A percentile compares a stretch with the other conserved stretches of the same genome.
These are phyloP conservation scores for Micractinium conductrix DNA, from an alignment of 139 green algal genomes.

Conservation along the genomic window DNA sequence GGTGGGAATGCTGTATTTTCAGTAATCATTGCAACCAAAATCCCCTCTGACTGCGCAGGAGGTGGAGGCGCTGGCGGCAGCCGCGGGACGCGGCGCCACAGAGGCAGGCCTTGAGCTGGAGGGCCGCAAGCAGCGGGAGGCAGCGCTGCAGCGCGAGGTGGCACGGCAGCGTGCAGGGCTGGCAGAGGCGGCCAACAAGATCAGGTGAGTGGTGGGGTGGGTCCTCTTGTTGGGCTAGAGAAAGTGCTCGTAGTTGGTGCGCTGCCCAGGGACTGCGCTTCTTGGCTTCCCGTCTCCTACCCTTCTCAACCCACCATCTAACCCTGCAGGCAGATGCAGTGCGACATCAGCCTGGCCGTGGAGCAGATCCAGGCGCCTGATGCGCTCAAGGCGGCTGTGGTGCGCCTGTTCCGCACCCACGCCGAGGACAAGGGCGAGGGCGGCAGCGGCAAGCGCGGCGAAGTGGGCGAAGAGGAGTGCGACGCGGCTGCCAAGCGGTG, in stretches of 20 bases:
- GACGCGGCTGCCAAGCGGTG: neutral
- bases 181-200: conserved; percentile 38
- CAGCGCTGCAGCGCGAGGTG: conserved; percentile 67
- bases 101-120: neutral
- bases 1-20: no score
- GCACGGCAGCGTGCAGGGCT: conserved; percentile 32
- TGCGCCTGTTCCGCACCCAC: conserved; percentile 82
- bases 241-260: neutral
- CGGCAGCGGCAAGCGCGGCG: no score
- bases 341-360: conserved; percentile 37
- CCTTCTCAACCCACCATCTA: no score
- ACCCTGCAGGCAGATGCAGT: conserved; percentile 44
- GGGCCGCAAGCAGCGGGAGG: conserved; percentile 31
- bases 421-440: conserved; percentile 24
- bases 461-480: no score
- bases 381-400: conserved; percentile 83
- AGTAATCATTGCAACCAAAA: no score
- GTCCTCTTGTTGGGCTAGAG: neutral
- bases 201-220: conserved; percentile 28
- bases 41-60: no score
- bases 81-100: neutral
- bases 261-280: neutral
- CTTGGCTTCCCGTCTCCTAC: neutral
- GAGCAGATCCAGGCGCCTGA: conserved; percentile 82
- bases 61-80: neutral